Evolutionary conservation across 2,329 filamentous ascomycete genomes (phyloP).

Genomic region (Knufia fluminis): DNA sequence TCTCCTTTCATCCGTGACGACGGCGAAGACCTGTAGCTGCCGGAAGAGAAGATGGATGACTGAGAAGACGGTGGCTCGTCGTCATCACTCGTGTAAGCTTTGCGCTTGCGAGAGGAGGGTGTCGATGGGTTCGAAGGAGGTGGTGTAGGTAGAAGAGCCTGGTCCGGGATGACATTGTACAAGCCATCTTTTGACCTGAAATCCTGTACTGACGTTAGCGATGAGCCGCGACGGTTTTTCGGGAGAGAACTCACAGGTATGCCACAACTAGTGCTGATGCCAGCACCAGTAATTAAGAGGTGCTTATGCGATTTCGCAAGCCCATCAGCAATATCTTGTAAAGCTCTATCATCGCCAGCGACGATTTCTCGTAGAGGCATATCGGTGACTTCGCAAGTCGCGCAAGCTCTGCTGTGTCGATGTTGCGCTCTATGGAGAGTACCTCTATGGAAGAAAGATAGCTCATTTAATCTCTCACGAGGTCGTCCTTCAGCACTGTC

Average conservation of each 20-base stretch:
- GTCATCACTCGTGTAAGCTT: constrained; percentile 35
- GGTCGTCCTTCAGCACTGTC: background rate
- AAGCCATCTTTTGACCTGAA: constrained; percentile 50
- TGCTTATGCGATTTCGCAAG: constrained; percentile 58
- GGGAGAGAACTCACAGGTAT: constrained; percentile 51
- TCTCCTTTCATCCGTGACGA: constrained; percentile 53
- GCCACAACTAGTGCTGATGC: constrained; percentile 66
- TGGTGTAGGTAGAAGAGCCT: constrained; percentile 31
- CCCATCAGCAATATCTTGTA: constrained; percentile 58
- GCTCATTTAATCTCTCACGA: background rate
- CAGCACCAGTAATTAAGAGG: constrained; percentile 63
- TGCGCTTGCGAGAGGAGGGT: constrained; percentile 12
- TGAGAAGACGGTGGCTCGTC: constrained; percentile 37
- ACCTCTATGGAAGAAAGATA: background rate
- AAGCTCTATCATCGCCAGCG: constrained; percentile 40
- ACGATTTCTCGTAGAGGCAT: constrained; percentile 25
- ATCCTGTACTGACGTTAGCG: constrained; percentile 18
- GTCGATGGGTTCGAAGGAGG: constrained; percentile 19
- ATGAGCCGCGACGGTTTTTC: constrained; percentile 1
- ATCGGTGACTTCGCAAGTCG: background rate
- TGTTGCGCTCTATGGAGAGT: background rate
- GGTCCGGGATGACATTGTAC: constrained; percentile 60
- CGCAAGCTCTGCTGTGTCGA: background rate
- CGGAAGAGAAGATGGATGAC: constrained; percentile 29
- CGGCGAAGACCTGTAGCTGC: constrained; percentile 30